Percentiles rank a stretch among this genome's conserved stretches.
phyloP scores from a whole-genome alignment of 2,329 filamentous ascomycete genomes.

The Venturiaceae sp. region DNA sequence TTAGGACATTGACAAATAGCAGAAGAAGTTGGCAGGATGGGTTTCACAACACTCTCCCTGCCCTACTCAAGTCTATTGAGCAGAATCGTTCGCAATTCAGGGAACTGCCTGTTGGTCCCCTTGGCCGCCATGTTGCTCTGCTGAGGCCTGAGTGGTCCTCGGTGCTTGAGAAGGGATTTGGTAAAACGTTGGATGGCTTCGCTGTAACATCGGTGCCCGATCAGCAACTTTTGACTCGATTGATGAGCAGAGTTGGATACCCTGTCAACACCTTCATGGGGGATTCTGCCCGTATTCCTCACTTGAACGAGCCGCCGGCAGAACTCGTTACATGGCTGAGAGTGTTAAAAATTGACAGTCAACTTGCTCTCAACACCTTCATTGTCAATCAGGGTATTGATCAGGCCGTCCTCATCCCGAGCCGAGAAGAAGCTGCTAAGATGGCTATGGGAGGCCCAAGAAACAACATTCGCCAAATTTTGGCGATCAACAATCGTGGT shows the following conservation, averaged over 20 bases:
- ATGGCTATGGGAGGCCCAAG: conserved; percentile 43
- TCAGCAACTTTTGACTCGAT: conserved; percentile 52
- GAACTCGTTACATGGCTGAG: conserved; percentile 69
- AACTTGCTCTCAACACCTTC: conserved; percentile 67
- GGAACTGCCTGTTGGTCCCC: conserved; percentile 68
- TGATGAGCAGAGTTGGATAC: conserved; percentile 44
- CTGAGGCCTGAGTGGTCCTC: conserved; percentile 73
- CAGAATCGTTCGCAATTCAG: conserved; percentile 55
- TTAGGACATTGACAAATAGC: not conserved
- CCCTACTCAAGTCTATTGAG: conserved; percentile 44
- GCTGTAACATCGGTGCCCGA: conserved; percentile 72
- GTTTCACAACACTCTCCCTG: not conserved
- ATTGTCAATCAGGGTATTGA: conserved; percentile 79
- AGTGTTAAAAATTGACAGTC: conserved; percentile 69
- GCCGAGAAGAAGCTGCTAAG: not conserved
- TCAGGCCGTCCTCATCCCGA: conserved; percentile 69
- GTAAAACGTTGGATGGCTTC: conserved; percentile 63
- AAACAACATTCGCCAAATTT: conserved; percentile 38
- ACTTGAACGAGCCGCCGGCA: conserved; percentile 53
- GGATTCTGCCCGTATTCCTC: not conserved
- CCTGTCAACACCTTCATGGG: not conserved
- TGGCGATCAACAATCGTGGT: conserved; percentile 13
- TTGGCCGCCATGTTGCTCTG: conserved; percentile 70
- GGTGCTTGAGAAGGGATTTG: conserved; percentile 69
- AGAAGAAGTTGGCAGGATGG: not conserved